Evolutionary conservation across 2,329 filamentous ascomycete species (phyloP), one percentile per base, ranked within the genome.

Genomic region (Pseudocercospora vitis): DNA sequence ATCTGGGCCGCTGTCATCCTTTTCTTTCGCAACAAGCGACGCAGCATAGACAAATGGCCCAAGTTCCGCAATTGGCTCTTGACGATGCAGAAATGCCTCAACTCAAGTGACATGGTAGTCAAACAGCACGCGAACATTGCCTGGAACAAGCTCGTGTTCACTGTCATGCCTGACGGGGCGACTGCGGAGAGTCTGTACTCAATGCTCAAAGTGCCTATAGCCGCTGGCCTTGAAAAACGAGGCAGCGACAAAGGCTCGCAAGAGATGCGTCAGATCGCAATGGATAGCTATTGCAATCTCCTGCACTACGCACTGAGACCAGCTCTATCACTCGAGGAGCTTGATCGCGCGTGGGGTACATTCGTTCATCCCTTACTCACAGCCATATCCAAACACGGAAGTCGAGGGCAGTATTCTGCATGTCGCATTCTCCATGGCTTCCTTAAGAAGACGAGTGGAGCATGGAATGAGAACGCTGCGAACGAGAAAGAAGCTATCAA

Each of bases 1-100:
- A 89, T 97, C 18, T 97, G 92, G 92, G 87, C 88, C 54, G 82
- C 90, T 29, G 77, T 95, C 2, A 83, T 92, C 5, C 78, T 96
- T 1, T 83, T 96, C 51, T 76, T 96, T 44, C 84, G 87, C 49
- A 76, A 72, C 57, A 73, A 83, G 73, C 71, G 84, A 69, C 60
- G 78, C 76, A 65, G 83, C 75, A 60, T 85, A 68, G 74, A 81
- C 21, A 70, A 75, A 31, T 97, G 92, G 88, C 78, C 85, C 26
- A 60, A 65, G 23, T 82, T 87, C 65, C 84, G 90, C 58, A 81
- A 78, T 23, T 96, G 90, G 88, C 76, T 96, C 6, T 79, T 81
- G 26, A 79, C 96, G 7, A 85, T 95, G 14, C 87, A 96, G 64
- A 80, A 79, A 57, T 94, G 89, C 65, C 90, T 97, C 71, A 95